phyloP scores from a whole-genome alignment of 768 basidiomycete species.

The Strobilomyces confusus region DNA sequence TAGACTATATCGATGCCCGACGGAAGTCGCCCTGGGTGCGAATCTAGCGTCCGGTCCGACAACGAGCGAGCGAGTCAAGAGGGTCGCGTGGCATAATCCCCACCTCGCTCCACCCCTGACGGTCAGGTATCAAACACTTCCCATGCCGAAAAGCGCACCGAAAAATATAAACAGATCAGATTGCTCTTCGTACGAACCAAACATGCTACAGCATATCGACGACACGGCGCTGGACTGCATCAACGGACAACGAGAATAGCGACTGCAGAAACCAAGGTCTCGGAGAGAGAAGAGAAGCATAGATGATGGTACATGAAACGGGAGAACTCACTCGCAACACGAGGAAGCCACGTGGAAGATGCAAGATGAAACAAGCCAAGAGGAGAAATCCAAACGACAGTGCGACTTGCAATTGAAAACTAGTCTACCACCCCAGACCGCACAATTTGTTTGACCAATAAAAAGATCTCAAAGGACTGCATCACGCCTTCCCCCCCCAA shows the following conservation, averaged over 20 bases:
- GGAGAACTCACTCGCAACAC: not conserved
- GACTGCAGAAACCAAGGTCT: not conserved
- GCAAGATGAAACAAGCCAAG: not conserved
- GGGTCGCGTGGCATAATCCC: too few relatives aligned
- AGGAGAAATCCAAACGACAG: not conserved
- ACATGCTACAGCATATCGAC: not conserved
- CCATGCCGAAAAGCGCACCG: not conserved
- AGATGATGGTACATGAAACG: not conserved
- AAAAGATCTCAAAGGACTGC: constrained; percentile 21
- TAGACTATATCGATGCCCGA: too few relatives aligned
- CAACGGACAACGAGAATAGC: constrained; percentile 1
- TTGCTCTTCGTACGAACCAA: not conserved
- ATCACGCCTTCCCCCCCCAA: constrained; percentile 14
- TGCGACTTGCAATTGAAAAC: constrained; percentile 17
- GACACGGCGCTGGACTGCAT: constrained; percentile 4
- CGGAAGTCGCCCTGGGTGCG: too few relatives aligned
- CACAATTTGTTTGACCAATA: constrained; percentile 29
- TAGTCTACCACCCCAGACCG: constrained; percentile 18
- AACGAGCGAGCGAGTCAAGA: too few relatives aligned
- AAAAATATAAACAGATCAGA: not conserved
- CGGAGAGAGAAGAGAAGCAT: not conserved
- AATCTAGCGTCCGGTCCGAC: too few relatives aligned
- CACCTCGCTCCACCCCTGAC: too few relatives aligned
- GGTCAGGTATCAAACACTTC: too few relatives aligned
- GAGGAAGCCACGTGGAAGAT: not conserved